Base-by-base conservation (phyloP, 768 basidiomycete genomes). In the Neoboletus magnificus region DNA sequence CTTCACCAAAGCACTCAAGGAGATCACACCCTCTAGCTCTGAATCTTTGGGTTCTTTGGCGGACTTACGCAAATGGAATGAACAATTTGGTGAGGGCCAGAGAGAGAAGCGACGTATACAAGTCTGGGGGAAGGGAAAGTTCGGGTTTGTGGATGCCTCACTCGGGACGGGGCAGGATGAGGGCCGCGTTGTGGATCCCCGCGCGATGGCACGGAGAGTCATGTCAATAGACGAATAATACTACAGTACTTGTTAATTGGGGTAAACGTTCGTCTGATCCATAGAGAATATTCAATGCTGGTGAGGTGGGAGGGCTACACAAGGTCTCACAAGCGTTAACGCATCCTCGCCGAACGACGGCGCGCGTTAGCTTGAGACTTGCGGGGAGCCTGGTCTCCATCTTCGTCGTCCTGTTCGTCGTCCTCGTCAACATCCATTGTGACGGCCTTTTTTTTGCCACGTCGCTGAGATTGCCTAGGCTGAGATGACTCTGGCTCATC, bases 61-160 rank as follows among this genome's bases (percentile, higher is more conserved):
- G 2, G 88, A 89, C 54, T 74, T 93, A 42, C 81, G 87, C 42
- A 89, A 87, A 73, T 95, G 92, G 92, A 94, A 96, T 57, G 89
- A 94, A 45, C 90, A 95, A 68, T 95, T 93, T 70, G 94, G 95
- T 25, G 93, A 96, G 69, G 93, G 92, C 6, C 74, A 82, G 18
- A 81, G 77, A 59, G 82, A 86, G 36, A 82, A 80, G 50, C 85
- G 79, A 64, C 81, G 82, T 36, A 80, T 81, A 63, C 84, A 86
- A 63, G 86, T 88, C 33, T 93, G 94, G 83, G 95, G 94, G 25
- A 91, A 87, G 64, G 91, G 85, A 55, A 79, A 81, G 45, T 98
- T 98, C 69, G 94, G 94, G 20, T 97, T 96, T 71, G 79, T 83
- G 11, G 77, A 85, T 62, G 73, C 76, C 60, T 63, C 65, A 2